Conservation (phyloP, 257 asterid genomes). For the Nyctanthes arbortristis region DNA sequence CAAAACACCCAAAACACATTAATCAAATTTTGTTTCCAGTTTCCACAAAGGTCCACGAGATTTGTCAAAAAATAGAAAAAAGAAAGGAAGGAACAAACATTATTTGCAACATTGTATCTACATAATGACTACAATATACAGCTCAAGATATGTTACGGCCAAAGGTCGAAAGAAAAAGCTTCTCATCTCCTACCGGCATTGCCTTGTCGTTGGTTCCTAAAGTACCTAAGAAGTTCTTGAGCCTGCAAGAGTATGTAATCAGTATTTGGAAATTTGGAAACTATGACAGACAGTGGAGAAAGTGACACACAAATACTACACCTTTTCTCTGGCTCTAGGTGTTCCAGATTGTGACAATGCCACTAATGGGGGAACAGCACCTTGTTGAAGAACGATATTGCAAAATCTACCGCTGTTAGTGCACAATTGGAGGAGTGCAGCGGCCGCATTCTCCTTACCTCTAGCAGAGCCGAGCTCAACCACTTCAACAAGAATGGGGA, state of each 20-base stretch:
- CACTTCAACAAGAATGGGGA: slow-evolving; percentile 82
- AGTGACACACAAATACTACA: slow-evolving; percentile 17
- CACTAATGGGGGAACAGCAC: slow-evolving; percentile 87
- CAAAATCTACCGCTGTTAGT: slow-evolving; percentile 67
- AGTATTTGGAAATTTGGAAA: background rate
- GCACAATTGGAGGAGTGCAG: slow-evolving; percentile 82
- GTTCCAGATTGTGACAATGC: slow-evolving; percentile 82
- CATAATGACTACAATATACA: slow-evolving; percentile 19
- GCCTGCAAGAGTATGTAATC: slow-evolving; percentile 54
- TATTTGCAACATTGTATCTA: slow-evolving; percentile 22
- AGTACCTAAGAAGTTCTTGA: slow-evolving; percentile 72
- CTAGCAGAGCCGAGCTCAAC: slow-evolving; percentile 89
- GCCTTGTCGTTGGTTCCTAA: slow-evolving; percentile 84
- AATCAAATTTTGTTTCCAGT: background rate
- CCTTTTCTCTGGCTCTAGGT: slow-evolving; percentile 88
- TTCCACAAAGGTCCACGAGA: background rate
- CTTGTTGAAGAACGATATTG: slow-evolving; percentile 78
- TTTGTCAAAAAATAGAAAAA: background rate
- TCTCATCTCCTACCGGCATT: slow-evolving; percentile 64
- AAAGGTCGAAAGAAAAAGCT: slow-evolving; percentile 22
- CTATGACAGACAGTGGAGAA: background rate
- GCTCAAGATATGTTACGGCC: slow-evolving; percentile 26
- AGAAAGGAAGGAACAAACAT: background rate
- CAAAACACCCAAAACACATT: no score
- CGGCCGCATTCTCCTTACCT: slow-evolving; percentile 94